Conservation (phyloP, 495 filamentous ascomycete genomes). For the Penicillium fimorum region DNA sequence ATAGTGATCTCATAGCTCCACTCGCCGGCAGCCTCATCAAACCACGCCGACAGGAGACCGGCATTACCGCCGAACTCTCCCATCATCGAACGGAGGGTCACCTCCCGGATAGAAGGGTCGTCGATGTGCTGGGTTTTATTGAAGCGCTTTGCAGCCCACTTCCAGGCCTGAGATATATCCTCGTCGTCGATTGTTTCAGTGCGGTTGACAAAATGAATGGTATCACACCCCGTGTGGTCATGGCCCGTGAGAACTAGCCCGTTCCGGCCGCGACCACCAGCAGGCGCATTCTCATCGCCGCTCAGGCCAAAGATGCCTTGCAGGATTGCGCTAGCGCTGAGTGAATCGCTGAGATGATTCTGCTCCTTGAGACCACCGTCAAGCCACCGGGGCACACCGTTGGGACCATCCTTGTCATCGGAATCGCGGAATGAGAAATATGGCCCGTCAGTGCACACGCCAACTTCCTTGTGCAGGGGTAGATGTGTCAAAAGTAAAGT, state of each 20-base stretch:
- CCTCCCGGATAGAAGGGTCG: slow-evolving; percentile 64
- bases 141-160: slow-evolving; percentile 38
- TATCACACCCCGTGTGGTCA: slow-evolving; percentile 92
- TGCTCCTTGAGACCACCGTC: slow-evolving; percentile 79
- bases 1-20: slow-evolving; percentile 80
- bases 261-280: slow-evolving; percentile 59
- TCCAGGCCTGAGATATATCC: slow-evolving; percentile 23
- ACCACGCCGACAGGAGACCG: slow-evolving; percentile 85
- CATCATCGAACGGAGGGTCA: slow-evolving; percentile 99
- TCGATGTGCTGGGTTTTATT: slow-evolving; percentile 6
- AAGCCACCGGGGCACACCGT: slow-evolving; percentile 30
- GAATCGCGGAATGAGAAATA: slow-evolving; percentile 68
- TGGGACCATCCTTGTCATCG: slow-evolving; percentile 40
- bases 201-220: slow-evolving; percentile 71
- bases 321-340: slow-evolving; percentile 62
- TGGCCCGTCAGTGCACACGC: slow-evolving; percentile 80
- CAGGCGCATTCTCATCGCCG: slow-evolving; percentile 50
- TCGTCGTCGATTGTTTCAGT: slow-evolving; percentile 15
- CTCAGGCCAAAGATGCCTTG: slow-evolving; percentile 78
- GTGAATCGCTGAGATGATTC: slow-evolving; percentile 75
- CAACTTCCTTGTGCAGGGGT: slow-evolving; percentile 78
- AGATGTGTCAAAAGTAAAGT: slow-evolving; percentile 90
- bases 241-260: slow-evolving; percentile 86
- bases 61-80: slow-evolving; percentile 87
- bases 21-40: slow-evolving; percentile 61